Conservation (phyloP, 495 filamentous ascomycete genomes). For the Neurospora pannonica region DNA sequence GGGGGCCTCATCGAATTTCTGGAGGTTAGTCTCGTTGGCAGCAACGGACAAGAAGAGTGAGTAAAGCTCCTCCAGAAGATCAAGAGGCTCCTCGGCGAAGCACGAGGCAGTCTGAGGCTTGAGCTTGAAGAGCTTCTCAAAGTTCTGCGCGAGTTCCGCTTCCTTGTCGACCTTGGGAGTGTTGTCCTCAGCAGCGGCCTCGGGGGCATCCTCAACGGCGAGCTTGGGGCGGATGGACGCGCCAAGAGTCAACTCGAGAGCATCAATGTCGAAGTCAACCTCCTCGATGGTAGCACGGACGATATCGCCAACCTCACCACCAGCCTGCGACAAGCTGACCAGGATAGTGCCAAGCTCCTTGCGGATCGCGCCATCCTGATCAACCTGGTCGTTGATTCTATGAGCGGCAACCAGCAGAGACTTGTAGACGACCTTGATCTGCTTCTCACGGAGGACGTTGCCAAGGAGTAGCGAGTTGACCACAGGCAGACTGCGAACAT, state of each 20-base stretch:
- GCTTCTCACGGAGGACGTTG: constrained; percentile 50
- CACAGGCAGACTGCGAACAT: constrained; percentile 43
- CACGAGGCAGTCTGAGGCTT: constrained; percentile 35
- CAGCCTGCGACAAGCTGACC: constrained; percentile 47
- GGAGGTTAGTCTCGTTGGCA: constrained; percentile 38
- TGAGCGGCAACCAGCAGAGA: constrained; percentile 50
- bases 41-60: constrained; percentile 53
- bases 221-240: constrained; percentile 46
- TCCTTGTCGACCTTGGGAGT: constrained; percentile 15
- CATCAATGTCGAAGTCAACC: constrained; percentile 53
- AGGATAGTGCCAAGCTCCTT: constrained; percentile 54
- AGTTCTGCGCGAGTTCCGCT: constrained; percentile 12
- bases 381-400: constrained; percentile 37
- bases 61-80: constrained; percentile 46
- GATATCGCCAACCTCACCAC: constrained; percentile 43
- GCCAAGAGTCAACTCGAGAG: constrained; percentile 61
- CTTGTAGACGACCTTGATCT: constrained; percentile 51
- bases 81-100: constrained; percentile 30
- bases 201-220: constrained; percentile 22
- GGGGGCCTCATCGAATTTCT: constrained; percentile 47
- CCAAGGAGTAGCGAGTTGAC: constrained; percentile 53
- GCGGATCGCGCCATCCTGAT: constrained; percentile 42
- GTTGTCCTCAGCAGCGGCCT: constrained; percentile 47
- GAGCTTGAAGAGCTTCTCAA: constrained; percentile 27
- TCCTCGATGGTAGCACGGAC: constrained; percentile 51